Conservation (phyloP, 2,329 filamentous ascomycete species). For the Fusarium circinatum region DNA sequence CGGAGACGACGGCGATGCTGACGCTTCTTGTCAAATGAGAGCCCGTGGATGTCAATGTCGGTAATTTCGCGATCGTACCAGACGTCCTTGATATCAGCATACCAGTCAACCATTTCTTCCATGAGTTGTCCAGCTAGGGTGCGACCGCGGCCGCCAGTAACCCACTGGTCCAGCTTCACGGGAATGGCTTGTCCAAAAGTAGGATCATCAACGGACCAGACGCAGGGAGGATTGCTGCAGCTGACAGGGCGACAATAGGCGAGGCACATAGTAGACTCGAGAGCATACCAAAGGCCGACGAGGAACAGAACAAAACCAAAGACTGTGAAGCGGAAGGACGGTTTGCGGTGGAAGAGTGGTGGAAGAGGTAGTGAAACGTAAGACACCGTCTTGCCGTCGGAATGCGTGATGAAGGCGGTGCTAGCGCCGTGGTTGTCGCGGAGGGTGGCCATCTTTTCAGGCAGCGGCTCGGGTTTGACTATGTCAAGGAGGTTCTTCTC, state of each 20-base stretch:
- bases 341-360: slow-evolving; percentile 56
- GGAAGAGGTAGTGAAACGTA: slow-evolving; percentile 59
- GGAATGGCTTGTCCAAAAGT: slow-evolving; percentile 69
- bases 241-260: slow-evolving; percentile 64
- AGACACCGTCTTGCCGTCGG: slow-evolving; percentile 37
- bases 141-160: slow-evolving; percentile 62
- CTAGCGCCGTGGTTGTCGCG: slow-evolving; percentile 23
- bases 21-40: slow-evolving; percentile 59
- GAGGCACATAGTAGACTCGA: slow-evolving; percentile 65
- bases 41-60: slow-evolving; percentile 54
- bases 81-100: slow-evolving; percentile 60
- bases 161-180: slow-evolving; percentile 71
- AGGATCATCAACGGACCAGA: slow-evolving; percentile 68
- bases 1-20: slow-evolving; percentile 61
- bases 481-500: slow-evolving; percentile 17
- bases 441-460: slow-evolving; percentile 26
- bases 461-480: not conserved
- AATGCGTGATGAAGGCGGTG: slow-evolving; percentile 28
- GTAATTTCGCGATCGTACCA: slow-evolving; percentile 57
- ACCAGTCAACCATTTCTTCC: slow-evolving; percentile 59
- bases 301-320: slow-evolving; percentile 59
- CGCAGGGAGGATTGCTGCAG: slow-evolving; percentile 60
- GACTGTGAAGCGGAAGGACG: slow-evolving; percentile 59
- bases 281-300: slow-evolving; percentile 61
- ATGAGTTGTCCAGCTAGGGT: slow-evolving; percentile 48